Conservation (phyloP, 1,284 basidiomycete species). For the Marasmius sp. region DNA sequence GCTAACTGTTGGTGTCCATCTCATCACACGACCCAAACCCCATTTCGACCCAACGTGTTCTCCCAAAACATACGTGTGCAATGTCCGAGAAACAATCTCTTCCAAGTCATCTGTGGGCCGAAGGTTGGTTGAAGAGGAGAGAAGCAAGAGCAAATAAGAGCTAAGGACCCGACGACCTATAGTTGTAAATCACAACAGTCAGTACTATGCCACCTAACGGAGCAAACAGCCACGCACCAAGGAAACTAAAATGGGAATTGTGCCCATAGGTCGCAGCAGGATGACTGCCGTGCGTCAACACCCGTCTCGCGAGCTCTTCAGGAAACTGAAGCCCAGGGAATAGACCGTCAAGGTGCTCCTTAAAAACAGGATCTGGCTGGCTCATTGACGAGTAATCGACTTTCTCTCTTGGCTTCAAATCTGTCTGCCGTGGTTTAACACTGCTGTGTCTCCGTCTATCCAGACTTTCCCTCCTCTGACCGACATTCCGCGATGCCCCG, state of each 20-base stretch:
- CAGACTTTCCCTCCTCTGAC: background rate
- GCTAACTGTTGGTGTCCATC: constrained; percentile 62
- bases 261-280: constrained; percentile 61
- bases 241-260: constrained; percentile 67
- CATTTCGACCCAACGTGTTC: constrained; percentile 71
- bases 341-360: constrained; percentile 57
- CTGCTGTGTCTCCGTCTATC: background rate
- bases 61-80: constrained; percentile 70
- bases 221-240: constrained; percentile 45
- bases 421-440: background rate
- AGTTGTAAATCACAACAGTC: background rate
- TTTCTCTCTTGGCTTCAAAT: background rate
- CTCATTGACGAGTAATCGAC: constrained; percentile 17
- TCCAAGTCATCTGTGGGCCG: constrained; percentile 55
- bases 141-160: constrained; percentile 1
- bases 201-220: background rate
- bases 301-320: constrained; percentile 62
- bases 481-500: background rate
- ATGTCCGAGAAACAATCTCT: constrained; percentile 47
- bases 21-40: constrained; percentile 64
- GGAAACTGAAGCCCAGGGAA: constrained; percentile 71
- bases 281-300: constrained; percentile 77
- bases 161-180: constrained; percentile 2
- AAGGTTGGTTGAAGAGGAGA: constrained; percentile 61
- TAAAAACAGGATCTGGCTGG: constrained; percentile 28